Base-by-base conservation (phyloP, 164 flowering plant genomes). In the Berberis thunbergii region DNA sequence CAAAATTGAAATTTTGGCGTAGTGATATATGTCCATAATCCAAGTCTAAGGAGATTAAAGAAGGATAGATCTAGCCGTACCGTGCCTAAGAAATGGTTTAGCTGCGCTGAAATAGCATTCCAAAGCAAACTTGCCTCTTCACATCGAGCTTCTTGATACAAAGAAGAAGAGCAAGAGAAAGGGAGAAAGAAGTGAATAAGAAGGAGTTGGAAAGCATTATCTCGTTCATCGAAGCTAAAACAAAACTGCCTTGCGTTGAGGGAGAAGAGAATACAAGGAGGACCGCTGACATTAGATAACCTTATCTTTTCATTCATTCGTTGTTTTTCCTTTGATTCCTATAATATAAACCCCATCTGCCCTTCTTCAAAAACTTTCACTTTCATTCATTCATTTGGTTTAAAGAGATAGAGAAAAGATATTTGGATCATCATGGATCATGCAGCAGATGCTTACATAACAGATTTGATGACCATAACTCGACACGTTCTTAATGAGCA, bases 391-490 rank as follows among this genome's bases (percentile, higher is more conserved):
- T 26, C 26, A 26, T 26, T 26, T 26, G 26, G 26, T 26, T 26
- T 26, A 26, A 0, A 26, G 26, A 26, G 26, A 26, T 26, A 26
- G 26, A 26, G 26, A 26, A 26, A 26, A 26, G 26, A 26, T 26
- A 26, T 26, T 26, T 26, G 26, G 26, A 2, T 42, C 11, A 59
- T 39, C 40, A 94, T 94, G 99, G 99, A 94, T 79, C 97, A 91
- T 75, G 89, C 78, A n/a, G 88, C 96, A 38, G 96, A 91, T 11
- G 96, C 91, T 3, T 64, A 78, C 69, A 68, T 84, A 62, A 94
- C 99, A 54, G 99, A 94, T 78, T 76, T 94, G 86, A 91, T 91
- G 96, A 94, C 99, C 43, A 89, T 94, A 49, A 91, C 97, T 11
- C 79, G 99, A 42, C 77, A 63, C 67, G 97, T 87, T 70, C 71